phyloP scores from a whole-genome alignment of 352 stramenopile species.

The Globisporangium recalcitrans region DNA sequence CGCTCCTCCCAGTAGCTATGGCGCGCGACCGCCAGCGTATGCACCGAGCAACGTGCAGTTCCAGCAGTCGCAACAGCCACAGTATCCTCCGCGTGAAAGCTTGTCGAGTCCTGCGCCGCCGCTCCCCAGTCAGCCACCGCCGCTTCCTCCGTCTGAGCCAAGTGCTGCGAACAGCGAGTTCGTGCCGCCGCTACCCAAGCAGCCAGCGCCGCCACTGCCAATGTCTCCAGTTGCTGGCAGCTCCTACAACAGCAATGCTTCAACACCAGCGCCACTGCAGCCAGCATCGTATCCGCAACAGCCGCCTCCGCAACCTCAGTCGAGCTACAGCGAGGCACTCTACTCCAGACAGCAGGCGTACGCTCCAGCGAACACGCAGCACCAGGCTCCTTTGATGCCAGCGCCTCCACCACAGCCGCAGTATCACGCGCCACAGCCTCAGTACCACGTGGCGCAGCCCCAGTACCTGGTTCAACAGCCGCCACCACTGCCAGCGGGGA shows the following conservation, averaged over 20 bases:
- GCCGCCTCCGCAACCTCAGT: slow-evolving; percentile 7
- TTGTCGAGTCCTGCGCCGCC: not conserved
- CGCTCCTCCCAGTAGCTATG: not conserved
- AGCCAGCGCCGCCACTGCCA: slow-evolving; percentile 6
- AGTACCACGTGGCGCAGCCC: slow-evolving; percentile 2
- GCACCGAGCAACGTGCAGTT: not conserved
- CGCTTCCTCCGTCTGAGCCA: not conserved
- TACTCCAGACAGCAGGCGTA: slow-evolving; percentile 38
- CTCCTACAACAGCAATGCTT: not conserved
- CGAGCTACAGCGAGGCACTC: slow-evolving; percentile 30
- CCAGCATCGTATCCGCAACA: slow-evolving; percentile 9
- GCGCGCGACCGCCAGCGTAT: slow-evolving; percentile 3
- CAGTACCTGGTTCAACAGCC: slow-evolving; percentile 13
- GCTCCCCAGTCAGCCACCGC: slow-evolving; percentile 3
- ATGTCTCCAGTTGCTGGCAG: not conserved
- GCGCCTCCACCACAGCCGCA: not conserved
- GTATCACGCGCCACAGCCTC: slow-evolving; percentile 5
- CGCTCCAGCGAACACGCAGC: slow-evolving; percentile 18
- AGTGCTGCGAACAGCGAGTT: not conserved
- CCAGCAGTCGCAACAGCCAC: not conserved
- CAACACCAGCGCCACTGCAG: not conserved
- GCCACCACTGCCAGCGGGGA: not conserved
- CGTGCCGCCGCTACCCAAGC: slow-evolving; percentile 9
- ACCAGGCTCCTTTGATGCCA: not conserved
- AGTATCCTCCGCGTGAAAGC: not conserved